Base-by-base conservation (phyloP, 164 flowering plant genomes). In the Piper longum region DNA sequence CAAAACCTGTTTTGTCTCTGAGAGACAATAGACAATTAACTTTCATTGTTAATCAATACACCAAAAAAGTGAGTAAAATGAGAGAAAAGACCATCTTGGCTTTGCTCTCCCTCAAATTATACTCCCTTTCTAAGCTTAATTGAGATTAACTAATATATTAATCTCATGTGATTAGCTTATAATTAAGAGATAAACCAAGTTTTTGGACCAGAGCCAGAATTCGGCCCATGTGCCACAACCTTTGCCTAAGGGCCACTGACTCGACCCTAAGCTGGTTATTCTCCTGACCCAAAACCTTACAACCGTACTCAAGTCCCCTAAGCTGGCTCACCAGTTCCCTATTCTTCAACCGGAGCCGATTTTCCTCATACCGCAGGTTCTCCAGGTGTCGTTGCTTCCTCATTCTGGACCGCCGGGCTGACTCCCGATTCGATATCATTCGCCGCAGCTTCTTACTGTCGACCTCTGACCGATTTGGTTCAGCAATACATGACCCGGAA, bases 341-440 rank as follows among this genome's bases (percentile, higher is more conserved):
- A 78, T 86, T 90, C 56, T 75, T 81, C 0, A 66, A n/a, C 62
- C 69, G 70, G 14, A 86, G 73, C 97, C 77, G 74, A 80, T 74
- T 51, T 56, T 62, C 75, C 78, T 90, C 45, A 85, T 73, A 57
- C 86, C 93, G 66, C 83, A 85, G 16, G 62, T 51, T 12, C 44
- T 36, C 4, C 73, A 59, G 26, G 12, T 55, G 26, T 64, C 14
- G 8, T 16, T 85, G 86, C 67, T 87, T 90, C 14, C 90, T 71
- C 86, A 84, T 78, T 16, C 97, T 76, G 7, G 61, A 67, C 72
- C 95, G 71, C 74, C 87, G 54, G 64, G 57, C 97, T 48, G 97
- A 90, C 51, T 86, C 92, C 72, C 95, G 82, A 80, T 48, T 48
- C 52, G 52, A 48, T 48, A 48, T 48, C 52, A 48, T 48, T 14